A percentile compares a stretch with the other conserved stretches of the same genome.
These are phyloP conservation scores for Lactarius psammicola DNA, from an alignment of 768 basidiomycete species.

Conservation along the genomic window DNA sequence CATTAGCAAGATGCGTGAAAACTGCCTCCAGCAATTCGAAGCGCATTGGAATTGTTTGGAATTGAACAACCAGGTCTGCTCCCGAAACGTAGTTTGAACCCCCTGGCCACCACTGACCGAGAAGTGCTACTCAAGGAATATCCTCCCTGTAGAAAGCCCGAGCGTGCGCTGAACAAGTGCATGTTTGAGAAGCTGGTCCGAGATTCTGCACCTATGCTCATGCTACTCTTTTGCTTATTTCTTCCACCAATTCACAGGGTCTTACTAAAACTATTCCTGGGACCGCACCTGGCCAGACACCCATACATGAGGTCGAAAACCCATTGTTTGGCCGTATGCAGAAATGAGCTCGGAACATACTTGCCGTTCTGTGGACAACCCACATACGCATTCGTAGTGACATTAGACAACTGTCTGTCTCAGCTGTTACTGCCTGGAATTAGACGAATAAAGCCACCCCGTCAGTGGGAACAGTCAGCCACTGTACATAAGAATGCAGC, in stretches of 20 bases:
- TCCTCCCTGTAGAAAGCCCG: conserved; percentile 83
- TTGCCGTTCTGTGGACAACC: background rate
- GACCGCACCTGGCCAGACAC: conserved; percentile 73
- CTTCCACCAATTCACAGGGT: conserved; percentile 52
- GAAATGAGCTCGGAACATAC: conserved; percentile 50
- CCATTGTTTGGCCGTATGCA: conserved; percentile 83
- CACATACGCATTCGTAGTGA: conserved; percentile 2
- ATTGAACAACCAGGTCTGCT: conserved; percentile 84
- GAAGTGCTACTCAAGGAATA: conserved; percentile 59
- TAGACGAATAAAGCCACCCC: conserved; percentile 8
- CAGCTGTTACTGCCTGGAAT: background rate
- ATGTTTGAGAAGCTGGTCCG: conserved; percentile 94
- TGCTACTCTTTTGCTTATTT: background rate
- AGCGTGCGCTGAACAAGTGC: conserved; percentile 86
- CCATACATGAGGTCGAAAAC: conserved; percentile 83
- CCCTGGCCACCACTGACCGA: background rate
- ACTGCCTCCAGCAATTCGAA: conserved; percentile 84
- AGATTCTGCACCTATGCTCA: conserved; percentile 27
- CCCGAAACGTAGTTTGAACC: background rate
- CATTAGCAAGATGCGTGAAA: conserved; percentile 89
- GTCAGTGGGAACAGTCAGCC: background rate
- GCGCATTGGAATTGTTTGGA: conserved; percentile 95
- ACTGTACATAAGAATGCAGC: background rate
- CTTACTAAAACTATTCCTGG: conserved; percentile 91
- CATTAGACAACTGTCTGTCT: conserved; percentile 16